Evolutionary conservation across 805 yeast genomes (phyloP).

Genomic region (Myxozyma mucilagina): DNA sequence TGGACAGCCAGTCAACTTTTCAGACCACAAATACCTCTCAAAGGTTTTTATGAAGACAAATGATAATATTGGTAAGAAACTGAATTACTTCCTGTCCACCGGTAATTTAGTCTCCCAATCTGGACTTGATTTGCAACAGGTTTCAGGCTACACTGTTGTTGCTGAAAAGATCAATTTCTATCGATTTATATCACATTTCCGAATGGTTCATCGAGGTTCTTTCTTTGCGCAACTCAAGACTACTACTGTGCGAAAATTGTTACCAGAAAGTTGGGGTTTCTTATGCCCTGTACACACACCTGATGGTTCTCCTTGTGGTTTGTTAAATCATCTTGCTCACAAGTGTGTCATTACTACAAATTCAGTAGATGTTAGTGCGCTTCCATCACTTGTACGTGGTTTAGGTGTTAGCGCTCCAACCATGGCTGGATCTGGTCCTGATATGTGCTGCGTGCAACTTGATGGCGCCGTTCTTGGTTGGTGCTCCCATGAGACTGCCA

Average conservation of each 20-base stretch:
- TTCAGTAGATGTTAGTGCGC: conserved; percentile 68
- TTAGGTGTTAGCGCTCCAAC: conserved; percentile 83
- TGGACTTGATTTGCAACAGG: conserved; percentile 96
- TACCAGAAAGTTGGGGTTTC: conserved; percentile 99
- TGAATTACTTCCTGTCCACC: conserved; percentile 92
- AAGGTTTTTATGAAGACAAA: conserved; percentile 76
- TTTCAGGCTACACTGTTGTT: conserved; percentile 95
- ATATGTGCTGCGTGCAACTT: conserved; percentile 83
- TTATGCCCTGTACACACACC: conserved; percentile 99
- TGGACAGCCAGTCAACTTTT: conserved; percentile 67
- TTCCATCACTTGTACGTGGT: conserved; percentile 63
- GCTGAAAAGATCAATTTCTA: conserved; percentile 98
- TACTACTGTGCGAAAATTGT: conserved; percentile 90
- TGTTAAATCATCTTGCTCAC: conserved; percentile 93
- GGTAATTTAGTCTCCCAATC: conserved; percentile 97
- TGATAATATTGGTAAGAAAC: conserved; percentile 91
- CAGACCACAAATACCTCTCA: conserved; percentile 78
- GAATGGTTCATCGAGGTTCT: conserved; percentile 99
- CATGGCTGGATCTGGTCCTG: conserved; percentile 82
- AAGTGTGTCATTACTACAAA: conserved; percentile 84
- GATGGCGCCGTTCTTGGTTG: conserved; percentile 94
- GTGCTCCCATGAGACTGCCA: conserved; percentile 88
- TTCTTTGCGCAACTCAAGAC: conserved; percentile 98
- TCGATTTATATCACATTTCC: conserved; percentile 95
- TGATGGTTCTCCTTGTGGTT: conserved; percentile 99